These are phyloP conservation scores for Candida nonsorbophila DNA, from an alignment of 805 yeast species.

Conservation along the genomic window DNA sequence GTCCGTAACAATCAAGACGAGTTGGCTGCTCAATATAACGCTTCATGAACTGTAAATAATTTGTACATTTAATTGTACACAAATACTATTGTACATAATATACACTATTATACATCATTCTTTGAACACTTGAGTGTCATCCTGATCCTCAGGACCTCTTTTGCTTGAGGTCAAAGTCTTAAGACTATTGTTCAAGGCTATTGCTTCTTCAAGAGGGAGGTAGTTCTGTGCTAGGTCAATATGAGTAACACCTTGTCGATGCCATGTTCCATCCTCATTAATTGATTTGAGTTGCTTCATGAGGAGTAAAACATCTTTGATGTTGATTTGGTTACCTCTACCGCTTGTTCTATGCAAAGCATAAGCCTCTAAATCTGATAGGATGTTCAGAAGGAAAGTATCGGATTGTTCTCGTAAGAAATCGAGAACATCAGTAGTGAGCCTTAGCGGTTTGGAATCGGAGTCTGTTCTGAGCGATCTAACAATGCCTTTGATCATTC, in stretches of 20 bases:
- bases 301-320: constrained; percentile 30
- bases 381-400: constrained; percentile 22
- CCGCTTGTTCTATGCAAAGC: constrained; percentile 24
- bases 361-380: constrained; percentile 29
- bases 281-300: constrained; percentile 24
- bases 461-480: too few species aligned
- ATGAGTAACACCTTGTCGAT: constrained; percentile 15
- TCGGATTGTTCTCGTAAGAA: constrained; percentile 24
- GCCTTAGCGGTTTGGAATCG: too few species aligned
- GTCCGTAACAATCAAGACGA: constrained; percentile 27
- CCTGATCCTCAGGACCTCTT: constrained; percentile 1
- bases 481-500: too few species aligned
- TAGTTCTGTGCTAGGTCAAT: constrained; percentile 27
- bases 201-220: constrained; percentile 31
- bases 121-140: too few species aligned
- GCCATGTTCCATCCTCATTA: constrained; percentile 6
- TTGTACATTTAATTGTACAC: constrained; percentile 5
- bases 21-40: constrained; percentile 12
- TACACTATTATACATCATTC: constrained; percentile 5
- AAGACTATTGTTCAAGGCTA: constrained; percentile 27
- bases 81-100: constrained; percentile 8
- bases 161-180: constrained; percentile 2
- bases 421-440: constrained; percentile 10
- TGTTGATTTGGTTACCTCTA: constrained; percentile 16
- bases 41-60: constrained; percentile 12